phyloP scores from a whole-genome alignment of 805 yeast genomes.

The Kuraishia ogatae region DNA sequence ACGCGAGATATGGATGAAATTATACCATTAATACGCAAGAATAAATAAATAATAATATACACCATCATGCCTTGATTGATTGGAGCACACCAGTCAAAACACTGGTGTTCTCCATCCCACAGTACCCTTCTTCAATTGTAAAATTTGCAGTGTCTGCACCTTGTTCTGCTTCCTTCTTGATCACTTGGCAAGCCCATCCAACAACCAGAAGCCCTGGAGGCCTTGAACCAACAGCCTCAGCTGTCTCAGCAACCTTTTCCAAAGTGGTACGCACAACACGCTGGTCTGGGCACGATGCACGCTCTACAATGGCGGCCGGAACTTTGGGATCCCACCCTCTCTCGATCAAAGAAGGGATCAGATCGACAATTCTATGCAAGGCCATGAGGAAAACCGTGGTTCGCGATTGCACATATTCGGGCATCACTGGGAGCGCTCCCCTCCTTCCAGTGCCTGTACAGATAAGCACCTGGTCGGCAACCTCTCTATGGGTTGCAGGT shows the following conservation, averaged over 20 bases:
- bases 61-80: not conserved
- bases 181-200: slow-evolving; percentile 67
- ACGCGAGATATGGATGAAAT: too few relatives aligned
- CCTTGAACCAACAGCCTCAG: slow-evolving; percentile 70
- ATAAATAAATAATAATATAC: not conserved
- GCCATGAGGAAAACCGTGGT: slow-evolving; percentile 91
- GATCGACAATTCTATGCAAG: slow-evolving; percentile 60
- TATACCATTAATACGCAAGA: not conserved
- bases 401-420: slow-evolving; percentile 61
- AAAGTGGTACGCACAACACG: slow-evolving; percentile 71
- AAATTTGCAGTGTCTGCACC: slow-evolving; percentile 18
- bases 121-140: slow-evolving; percentile 39
- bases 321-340: slow-evolving; percentile 59
- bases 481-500: slow-evolving; percentile 88
- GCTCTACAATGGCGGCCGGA: slow-evolving; percentile 81
- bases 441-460: slow-evolving; percentile 93
- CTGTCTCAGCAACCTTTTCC: slow-evolving; percentile 58
- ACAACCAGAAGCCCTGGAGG: slow-evolving; percentile 89
- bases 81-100: not conserved
- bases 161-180: slow-evolving; percentile 17
- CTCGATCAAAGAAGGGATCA: slow-evolving; percentile 36
- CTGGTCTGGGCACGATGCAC: slow-evolving; percentile 93
- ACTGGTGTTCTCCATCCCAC: not conserved
- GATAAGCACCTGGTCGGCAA: slow-evolving; percentile 84
- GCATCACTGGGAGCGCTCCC: slow-evolving; percentile 73